Conservation (phyloP, 805 yeast genomes). For the Spathaspora boniae region DNA sequence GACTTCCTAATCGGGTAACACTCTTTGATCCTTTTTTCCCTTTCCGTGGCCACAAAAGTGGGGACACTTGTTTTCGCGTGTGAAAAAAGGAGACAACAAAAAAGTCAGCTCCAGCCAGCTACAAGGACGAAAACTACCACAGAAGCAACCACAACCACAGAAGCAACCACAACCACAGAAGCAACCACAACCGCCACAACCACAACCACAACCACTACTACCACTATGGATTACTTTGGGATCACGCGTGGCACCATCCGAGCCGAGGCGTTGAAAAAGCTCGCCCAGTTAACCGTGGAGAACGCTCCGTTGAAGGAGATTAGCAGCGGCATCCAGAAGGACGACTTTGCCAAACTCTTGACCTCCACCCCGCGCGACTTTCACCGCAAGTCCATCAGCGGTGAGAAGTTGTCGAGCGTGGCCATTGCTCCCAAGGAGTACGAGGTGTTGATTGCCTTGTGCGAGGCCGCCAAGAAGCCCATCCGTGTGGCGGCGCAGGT, state of each 20-base stretch:
- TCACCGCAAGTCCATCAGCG: background rate
- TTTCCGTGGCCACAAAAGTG: no score
- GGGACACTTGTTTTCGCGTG: no score
- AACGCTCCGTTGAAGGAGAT: conserved; percentile 8
- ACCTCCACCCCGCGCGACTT: conserved; percentile 8
- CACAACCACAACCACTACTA: no score
- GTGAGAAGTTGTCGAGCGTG: conserved; percentile 13
- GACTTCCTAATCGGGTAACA: no score
- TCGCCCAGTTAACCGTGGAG: conserved; percentile 34
- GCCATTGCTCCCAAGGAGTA: conserved; percentile 50
- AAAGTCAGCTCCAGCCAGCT: no score
- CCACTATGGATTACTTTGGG: conserved; percentile 41
- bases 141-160: no score
- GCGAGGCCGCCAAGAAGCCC: conserved; percentile 31
- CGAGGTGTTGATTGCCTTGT: conserved; percentile 56
- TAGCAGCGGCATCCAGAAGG: conserved; percentile 11
- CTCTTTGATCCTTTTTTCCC: no score
- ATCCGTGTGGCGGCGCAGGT: conserved; percentile 37
- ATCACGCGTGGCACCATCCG: conserved; percentile 38
- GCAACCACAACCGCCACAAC: no score
- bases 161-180: no score
- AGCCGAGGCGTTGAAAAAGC: conserved; percentile 31
- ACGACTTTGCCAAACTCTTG: conserved; percentile 21
- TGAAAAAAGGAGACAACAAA: no score
- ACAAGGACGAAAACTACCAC: no score